These are phyloP conservation scores for Ustilago trichophora DNA, from an alignment of 1,284 basidiomycete species.

Conservation along the genomic window DNA sequence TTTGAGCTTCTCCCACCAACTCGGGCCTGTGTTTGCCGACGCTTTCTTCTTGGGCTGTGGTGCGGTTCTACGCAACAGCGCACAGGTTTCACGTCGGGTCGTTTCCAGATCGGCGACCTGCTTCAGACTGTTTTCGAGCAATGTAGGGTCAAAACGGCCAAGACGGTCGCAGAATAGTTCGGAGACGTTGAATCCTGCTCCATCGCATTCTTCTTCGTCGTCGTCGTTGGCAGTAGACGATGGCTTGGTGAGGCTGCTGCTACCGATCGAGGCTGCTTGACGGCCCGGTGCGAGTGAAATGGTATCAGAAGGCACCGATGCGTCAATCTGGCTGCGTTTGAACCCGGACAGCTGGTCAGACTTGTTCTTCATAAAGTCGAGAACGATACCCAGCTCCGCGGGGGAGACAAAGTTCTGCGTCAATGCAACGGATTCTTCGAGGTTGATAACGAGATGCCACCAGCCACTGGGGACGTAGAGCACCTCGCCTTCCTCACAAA, in stretches of 20 bases:
- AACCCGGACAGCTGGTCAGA: constrained; percentile 69
- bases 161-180: constrained; percentile 49
- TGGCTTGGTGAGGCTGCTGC: neutral
- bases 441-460: constrained; percentile 63
- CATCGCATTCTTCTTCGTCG: constrained; percentile 50
- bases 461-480: constrained; percentile 67
- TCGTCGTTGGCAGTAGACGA: constrained; percentile 8
- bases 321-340: constrained; percentile 43
- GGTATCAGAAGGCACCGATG: too few relatives aligned
- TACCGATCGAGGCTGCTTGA: constrained; percentile 15
- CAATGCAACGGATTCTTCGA: constrained; percentile 65
- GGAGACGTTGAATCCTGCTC: constrained; percentile 42
- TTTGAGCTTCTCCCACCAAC: constrained; percentile 43
- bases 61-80: constrained; percentile 7
- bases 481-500: constrained; percentile 67
- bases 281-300: constrained; percentile 17
- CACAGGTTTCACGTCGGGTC: constrained; percentile 1
- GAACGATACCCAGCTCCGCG: constrained; percentile 66
- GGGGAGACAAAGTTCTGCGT: constrained; percentile 69
- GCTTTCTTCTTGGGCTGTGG: constrained; percentile 2
- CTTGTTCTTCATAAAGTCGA: constrained; percentile 68
- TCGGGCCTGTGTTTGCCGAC: constrained; percentile 12
- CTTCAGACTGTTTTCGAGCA: constrained; percentile 31
- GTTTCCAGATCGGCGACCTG: constrained; percentile 32
- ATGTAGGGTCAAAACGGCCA: constrained; percentile 25